phyloP scores from a whole-genome alignment of 1,284 basidiomycete genomes.

The Cutaneotrichosporon daszewskae region DNA sequence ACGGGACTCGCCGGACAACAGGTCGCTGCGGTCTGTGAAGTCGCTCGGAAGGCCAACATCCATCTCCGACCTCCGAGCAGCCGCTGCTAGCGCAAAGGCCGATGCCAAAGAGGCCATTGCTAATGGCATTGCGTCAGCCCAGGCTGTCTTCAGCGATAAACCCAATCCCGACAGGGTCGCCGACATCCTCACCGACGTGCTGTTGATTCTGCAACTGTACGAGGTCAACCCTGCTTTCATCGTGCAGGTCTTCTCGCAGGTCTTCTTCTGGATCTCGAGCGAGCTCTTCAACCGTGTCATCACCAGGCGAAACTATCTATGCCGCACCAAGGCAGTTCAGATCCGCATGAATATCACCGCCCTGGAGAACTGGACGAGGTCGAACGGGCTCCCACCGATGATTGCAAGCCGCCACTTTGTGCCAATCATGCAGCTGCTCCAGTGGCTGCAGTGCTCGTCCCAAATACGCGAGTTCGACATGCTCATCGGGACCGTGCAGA shows the following conservation, averaged over 20 bases:
- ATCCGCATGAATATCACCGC: conserved; percentile 80
- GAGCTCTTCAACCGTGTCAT: conserved; percentile 93
- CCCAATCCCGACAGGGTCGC: conserved; percentile 61
- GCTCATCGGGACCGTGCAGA: conserved; percentile 83
- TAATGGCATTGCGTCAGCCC: conserved; percentile 14
- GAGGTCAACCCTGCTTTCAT: conserved; percentile 86
- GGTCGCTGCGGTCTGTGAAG: neutral
- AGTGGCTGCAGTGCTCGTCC: conserved; percentile 64
- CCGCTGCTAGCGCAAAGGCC: conserved; percentile 11
- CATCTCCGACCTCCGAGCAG: conserved; percentile 27
- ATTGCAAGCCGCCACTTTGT: conserved; percentile 70
- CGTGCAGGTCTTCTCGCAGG: conserved; percentile 89
- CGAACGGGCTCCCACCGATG: conserved; percentile 64
- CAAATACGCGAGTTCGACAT: conserved; percentile 78
- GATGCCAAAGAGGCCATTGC: conserved; percentile 18
- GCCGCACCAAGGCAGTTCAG: conserved; percentile 82
- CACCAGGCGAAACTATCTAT: conserved; percentile 86
- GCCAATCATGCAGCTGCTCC: conserved; percentile 71
- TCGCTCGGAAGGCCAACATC: conserved; percentile 18
- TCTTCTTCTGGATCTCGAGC: conserved; percentile 54
- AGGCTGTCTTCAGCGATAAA: conserved; percentile 17
- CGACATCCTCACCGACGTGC: conserved; percentile 77
- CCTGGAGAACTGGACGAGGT: conserved; percentile 85
- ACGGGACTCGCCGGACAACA: conserved; percentile 4
- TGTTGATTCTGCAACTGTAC: conserved; percentile 76